Percentiles rank a stretch among this genome's conserved stretches.
These are phyloP conservation scores for Aethionema arabicum DNA, from an alignment of 345 rosid genomes.

Conservation along the genomic window DNA sequence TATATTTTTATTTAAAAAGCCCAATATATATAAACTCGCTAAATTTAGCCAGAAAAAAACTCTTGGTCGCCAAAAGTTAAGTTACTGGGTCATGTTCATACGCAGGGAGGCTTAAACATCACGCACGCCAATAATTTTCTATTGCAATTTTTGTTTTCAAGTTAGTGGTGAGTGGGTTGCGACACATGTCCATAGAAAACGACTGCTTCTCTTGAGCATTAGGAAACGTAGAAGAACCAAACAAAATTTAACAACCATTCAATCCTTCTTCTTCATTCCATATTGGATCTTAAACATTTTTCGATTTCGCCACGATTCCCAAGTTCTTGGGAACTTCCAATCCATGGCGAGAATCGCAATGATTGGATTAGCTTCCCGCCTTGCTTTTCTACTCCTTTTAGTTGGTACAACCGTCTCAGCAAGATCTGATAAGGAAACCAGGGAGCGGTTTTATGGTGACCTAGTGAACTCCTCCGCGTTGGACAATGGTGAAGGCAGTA, in stretches of 20 bases:
- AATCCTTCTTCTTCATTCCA: neutral
- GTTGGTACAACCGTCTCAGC: slow-evolving; percentile 34
- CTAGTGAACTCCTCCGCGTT: slow-evolving; percentile 69
- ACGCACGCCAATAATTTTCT: no score
- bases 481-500: slow-evolving; percentile 64
- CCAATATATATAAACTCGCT: no score
- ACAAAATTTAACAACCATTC: neutral
- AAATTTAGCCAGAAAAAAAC: no score
- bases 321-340: slow-evolving; percentile 13
- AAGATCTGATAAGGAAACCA: slow-evolving; percentile 87
- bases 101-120: no score
- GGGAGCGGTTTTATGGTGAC: slow-evolving; percentile 89
- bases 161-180: no score
- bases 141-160: no score
- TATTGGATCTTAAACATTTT: neutral
- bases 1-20: no score
- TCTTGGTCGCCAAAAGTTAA: no score
- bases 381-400: slow-evolving; percentile 39
- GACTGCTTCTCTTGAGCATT: no score
- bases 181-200: no score
- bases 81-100: no score
- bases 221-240: no score
- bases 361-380: slow-evolving; percentile 40
- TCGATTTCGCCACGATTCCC: slow-evolving; percentile 20
- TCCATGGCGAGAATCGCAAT: slow-evolving; percentile 38